A percentile compares a stretch with the other conserved stretches of the same genome.
Evolutionary conservation across 208 protist species (phyloP).

Genomic region (Trypanosoma avium): DNA sequence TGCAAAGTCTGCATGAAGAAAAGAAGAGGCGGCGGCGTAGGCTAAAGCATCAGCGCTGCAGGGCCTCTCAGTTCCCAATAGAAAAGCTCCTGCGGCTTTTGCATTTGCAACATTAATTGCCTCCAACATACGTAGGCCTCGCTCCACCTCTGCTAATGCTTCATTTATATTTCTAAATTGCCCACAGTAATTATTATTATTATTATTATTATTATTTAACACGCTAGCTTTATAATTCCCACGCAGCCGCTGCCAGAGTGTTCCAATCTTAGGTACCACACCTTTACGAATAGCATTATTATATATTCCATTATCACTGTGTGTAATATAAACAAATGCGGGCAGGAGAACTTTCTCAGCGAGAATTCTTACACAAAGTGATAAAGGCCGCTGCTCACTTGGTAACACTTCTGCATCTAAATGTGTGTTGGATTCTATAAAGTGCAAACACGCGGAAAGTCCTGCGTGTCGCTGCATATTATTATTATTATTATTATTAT

Average conservation of each 20-base stretch:
- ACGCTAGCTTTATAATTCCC: conserved; percentile 52
- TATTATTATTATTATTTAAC: conserved; percentile 41
- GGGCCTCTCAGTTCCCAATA: conserved; percentile 58
- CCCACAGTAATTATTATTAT: conserved; percentile 39
- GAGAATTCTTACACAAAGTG: conserved; percentile 49
- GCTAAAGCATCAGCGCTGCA: conserved; percentile 66
- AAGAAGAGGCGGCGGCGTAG: conserved; percentile 71
- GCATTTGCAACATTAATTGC: conserved; percentile 32
- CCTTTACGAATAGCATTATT: conserved; percentile 38
- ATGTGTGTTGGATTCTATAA: conserved; percentile 30
- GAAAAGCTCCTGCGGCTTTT: conserved; percentile 40
- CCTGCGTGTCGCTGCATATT: conserved; percentile 28
- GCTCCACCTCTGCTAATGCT: conserved; percentile 48
- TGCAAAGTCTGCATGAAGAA: conserved; percentile 74
- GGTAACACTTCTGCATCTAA: conserved; percentile 36
- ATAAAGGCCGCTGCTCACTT: conserved; percentile 29
- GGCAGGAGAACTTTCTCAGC: conserved; percentile 60
- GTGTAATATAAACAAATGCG: conserved; percentile 70
- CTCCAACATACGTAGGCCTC: conserved; percentile 54
- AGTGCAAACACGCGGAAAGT: conserved; percentile 38
- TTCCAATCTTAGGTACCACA: conserved; percentile 64
- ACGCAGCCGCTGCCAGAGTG: conserved; percentile 53
- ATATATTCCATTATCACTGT: conserved; percentile 59
- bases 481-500: neutral
- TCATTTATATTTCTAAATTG: conserved; percentile 39